Evolutionary conservation across 2,329 filamentous ascomycete genomes (phyloP).

Genomic region (Fusarium chaquense): DNA sequence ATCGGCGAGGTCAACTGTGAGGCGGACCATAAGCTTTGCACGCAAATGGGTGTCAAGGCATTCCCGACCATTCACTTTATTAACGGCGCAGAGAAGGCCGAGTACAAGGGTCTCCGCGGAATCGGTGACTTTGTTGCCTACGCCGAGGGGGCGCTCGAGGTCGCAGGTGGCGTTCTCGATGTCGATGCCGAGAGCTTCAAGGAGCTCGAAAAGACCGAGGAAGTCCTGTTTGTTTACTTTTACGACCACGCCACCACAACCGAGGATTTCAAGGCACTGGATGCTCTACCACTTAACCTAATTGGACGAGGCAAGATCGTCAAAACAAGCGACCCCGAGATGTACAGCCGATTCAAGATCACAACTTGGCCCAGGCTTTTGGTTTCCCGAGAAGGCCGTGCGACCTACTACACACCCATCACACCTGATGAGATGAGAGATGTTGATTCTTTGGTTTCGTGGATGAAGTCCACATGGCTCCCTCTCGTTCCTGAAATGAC

Average conservation of each 20-base stretch:
- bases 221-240: constrained; percentile 97
- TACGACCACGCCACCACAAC: constrained; percentile 94
- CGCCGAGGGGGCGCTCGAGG: constrained; percentile 85
- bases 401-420: constrained; percentile 89
- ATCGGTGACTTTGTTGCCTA: constrained; percentile 91
- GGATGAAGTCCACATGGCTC: constrained; percentile 98
- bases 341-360: constrained; percentile 90
- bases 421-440: constrained; percentile 94
- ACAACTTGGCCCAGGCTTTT: constrained; percentile 95
- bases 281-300: constrained; percentile 86
- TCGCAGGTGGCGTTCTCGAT: constrained; percentile 81
- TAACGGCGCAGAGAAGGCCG: constrained; percentile 88
- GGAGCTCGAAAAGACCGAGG: constrained; percentile 88
- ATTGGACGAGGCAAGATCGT: constrained; percentile 94
- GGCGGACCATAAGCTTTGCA: constrained; percentile 86
- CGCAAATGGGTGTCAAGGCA: constrained; percentile 81
- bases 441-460: constrained; percentile 78
- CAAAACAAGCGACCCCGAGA: constrained; percentile 82
- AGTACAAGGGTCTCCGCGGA: constrained; percentile 92
- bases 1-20: constrained; percentile 98
- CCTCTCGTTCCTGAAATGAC: constrained; percentile 96
- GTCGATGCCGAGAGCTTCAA: constrained; percentile 82
- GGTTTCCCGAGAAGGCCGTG: constrained; percentile 87
- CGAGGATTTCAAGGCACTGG: constrained; percentile 91
- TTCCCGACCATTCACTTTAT: constrained; percentile 96